Evolutionary conservation across 352 stramenopile species (phyloP), one percentile per base, ranked within the genome.

Genomic region (Phytophthora litchii): DNA sequence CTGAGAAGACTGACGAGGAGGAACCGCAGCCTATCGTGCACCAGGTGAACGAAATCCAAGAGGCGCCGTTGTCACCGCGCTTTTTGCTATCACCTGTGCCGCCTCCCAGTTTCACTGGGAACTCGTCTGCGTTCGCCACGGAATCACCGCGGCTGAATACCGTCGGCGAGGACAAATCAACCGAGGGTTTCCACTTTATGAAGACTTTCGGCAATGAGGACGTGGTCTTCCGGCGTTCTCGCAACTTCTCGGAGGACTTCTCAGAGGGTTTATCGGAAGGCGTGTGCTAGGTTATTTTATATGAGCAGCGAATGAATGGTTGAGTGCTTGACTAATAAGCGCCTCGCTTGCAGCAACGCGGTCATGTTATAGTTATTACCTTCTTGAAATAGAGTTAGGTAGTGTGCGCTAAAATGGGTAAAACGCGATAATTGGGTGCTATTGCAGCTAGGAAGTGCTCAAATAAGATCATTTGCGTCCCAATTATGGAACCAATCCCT

Each of bases 211-310:
- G 77, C 43, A 79, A 67, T 48, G 78, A 87, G 25, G 78, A 90
- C 37, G 59, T 90, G 53, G 54, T 83, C 14, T 93, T 91, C 56
- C 74, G 64, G 11, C 82, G 81, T 37, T 69, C 74, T 58, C 80
- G 76, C 40, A 83, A 82, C 36, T 78, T 86, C 40, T 93, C 84
- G 14, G 82, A 92, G 50, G 83, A 93, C 46, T 76, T 89, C 35
- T 86, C 75, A 5, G 83, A 92, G 47, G 78, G 81, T 3, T 54
- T 93, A 37, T 88, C 81, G 29, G 84, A 93, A 68, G 84, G 84
- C 51, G 84, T 93, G 51, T 93, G 84, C 76, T 93, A 83, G 58
- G 48, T 61, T 64, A 62, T 69, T 62, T 64, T 70, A 66, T 70
- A 64, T 75, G 53, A 69, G 54, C 50, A 48, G n/a, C 11, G 10